Percentiles rank a stretch among this genome's conserved stretches.
These are phyloP conservation scores for Knoxdaviesia capensis DNA, from an alignment of 2,329 filamentous ascomycete species.

Conservation along the genomic window DNA sequence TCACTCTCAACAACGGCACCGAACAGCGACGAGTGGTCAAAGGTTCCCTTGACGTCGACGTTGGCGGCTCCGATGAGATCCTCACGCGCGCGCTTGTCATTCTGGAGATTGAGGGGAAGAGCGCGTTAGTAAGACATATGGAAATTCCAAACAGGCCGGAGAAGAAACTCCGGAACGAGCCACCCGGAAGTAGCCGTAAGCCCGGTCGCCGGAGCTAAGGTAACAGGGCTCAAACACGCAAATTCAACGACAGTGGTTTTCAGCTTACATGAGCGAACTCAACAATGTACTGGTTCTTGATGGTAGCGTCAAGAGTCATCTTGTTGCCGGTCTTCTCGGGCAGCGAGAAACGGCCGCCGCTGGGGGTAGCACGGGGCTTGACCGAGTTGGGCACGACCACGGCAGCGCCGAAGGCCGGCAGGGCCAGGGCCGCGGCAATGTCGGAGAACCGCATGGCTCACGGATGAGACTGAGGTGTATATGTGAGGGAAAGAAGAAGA, in stretches of 20 bases:
- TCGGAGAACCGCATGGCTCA: too few species aligned
- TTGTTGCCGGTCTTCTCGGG: too few species aligned
- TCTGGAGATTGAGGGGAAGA: not conserved
- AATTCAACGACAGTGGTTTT: too few species aligned
- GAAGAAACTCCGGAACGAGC: too few species aligned
- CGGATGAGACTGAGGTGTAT: too few species aligned
- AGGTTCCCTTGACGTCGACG: not conserved
- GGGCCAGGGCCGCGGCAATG: too few species aligned
- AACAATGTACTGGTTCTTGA: not conserved
- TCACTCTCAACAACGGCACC: constrained; percentile 15
- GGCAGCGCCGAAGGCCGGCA: too few species aligned
- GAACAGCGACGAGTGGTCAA: constrained; percentile 13
- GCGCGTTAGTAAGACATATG: not conserved
- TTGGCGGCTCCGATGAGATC: not conserved
- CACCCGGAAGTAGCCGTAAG: too few species aligned
- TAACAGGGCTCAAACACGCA: too few species aligned
- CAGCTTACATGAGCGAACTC: not conserved
- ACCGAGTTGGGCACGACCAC: constrained; percentile 1
- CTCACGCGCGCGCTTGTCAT: not conserved
- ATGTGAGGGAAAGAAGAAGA: too few species aligned
- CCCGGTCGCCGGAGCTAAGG: too few species aligned
- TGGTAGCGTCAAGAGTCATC: too few species aligned
- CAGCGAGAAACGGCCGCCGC: constrained; percentile 2
- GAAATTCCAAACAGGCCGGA: not conserved
- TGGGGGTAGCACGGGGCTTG: constrained; percentile 3